Evolutionary conservation across 2,329 filamentous ascomycete genomes (phyloP).

Genomic region (Monosporascus cannonballus): DNA sequence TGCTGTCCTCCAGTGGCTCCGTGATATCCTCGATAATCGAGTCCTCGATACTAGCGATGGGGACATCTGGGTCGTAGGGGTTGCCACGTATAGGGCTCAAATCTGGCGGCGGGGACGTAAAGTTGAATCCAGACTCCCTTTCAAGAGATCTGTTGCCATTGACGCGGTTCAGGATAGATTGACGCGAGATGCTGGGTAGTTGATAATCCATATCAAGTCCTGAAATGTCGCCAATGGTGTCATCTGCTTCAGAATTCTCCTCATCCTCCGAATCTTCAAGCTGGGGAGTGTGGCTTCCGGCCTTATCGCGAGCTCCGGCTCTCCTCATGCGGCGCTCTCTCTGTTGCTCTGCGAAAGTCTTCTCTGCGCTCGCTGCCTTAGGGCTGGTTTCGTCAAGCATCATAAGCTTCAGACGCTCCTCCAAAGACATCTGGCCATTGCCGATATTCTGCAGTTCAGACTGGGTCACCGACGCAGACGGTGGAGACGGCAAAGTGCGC

Average conservation of each 20-base stretch:
- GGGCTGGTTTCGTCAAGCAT: constrained; percentile 59
- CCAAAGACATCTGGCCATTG: constrained; percentile 71
- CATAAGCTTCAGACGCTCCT: constrained; percentile 83
- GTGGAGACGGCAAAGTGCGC: constrained; percentile 67
- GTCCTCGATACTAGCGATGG: constrained; percentile 81
- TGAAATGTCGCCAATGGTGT: constrained; percentile 54
- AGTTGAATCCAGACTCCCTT: constrained; percentile 55
- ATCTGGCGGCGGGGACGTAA: constrained; percentile 55
- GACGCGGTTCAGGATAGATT: constrained; percentile 86
- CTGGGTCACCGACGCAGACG: constrained; percentile 64
- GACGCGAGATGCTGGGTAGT: constrained; percentile 78
- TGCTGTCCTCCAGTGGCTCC: constrained; percentile 48
- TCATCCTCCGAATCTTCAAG: constrained; percentile 25
- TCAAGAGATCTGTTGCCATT: constrained; percentile 57
- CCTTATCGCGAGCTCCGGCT: constrained; percentile 45
- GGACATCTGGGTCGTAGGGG: constrained; percentile 77
- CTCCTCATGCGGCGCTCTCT: constrained; percentile 64
- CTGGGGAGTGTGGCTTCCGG: constrained; percentile 38
- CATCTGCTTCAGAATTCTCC: constrained; percentile 48
- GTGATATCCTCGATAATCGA: constrained; percentile 47
- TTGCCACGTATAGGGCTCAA: constrained; percentile 53
- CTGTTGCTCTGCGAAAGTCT: constrained; percentile 58
- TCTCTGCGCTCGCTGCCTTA: constrained; percentile 26
- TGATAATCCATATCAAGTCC: constrained; percentile 55
- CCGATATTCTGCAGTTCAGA: constrained; percentile 72